Evolutionary conservation across 768 basidiomycete species (phyloP), one percentile per base, ranked within the genome.

Genomic region (Fistulinella prunicolor): DNA sequence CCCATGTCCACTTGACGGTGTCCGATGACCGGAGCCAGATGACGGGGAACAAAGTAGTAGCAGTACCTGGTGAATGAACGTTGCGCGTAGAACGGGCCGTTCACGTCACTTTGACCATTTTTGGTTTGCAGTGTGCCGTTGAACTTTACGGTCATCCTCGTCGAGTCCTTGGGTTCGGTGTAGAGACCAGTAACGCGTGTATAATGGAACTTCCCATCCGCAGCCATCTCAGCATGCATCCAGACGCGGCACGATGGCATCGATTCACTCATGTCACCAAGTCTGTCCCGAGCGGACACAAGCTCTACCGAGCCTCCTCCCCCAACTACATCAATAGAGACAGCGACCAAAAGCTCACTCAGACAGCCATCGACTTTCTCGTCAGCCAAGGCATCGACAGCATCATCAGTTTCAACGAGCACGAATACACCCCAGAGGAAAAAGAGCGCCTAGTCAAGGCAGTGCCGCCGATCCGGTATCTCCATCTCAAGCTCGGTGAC

Each of bases 301-400:
- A 47, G 13, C 53, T 61, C 20, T 54, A 53, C 35, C 62, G 61
- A 21, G 40, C 63, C 34, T 64, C 62, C 6, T 51, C 63, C 1
- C 57, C 62, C 19, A 54, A 55, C 46, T 63, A 63, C 44, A 29
- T 9, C 1, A 8, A 0, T 17, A 6, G 16, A 7, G 48, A 53
- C 10, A 16, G 28, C 0, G 46, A 53, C 29, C 62, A 64, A 45
- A 13, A 49, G 5, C 52, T 62, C 13, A 53, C 52, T 8, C 45
- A 45, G 4, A 17, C 17, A 21, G 58, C 52, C 1, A 52, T 60
- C 17, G 9, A 59, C 12, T 59, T 49, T 28, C 53, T 63, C 24
- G 46, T 42, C 26, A 39, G 12, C 16, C 32, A 50, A 42, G 39
- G 44, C 2, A 58, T 63, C 36, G 35, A 63, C 29, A 48, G 58